These are phyloP conservation scores for Apiospora hydei DNA, from an alignment of 2,329 filamentous ascomycete species.

Conservation along the genomic window DNA sequence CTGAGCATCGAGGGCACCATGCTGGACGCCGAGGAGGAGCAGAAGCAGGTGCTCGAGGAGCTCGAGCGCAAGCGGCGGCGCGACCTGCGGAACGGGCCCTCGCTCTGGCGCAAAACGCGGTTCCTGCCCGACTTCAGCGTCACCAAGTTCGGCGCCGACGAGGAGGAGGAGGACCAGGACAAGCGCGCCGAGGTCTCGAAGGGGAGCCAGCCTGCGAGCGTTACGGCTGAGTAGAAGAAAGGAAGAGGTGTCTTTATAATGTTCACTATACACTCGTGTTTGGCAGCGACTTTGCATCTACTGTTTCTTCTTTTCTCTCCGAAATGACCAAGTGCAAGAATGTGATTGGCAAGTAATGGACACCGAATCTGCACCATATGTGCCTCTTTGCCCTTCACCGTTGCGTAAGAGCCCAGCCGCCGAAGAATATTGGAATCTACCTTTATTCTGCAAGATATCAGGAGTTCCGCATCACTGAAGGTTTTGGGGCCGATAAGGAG, in stretches of 20 bases:
- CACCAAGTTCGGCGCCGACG: slow-evolving; percentile 60
- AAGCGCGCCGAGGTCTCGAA: slow-evolving; percentile 44
- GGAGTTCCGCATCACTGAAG: too few relatives aligned
- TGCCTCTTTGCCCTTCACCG: too few relatives aligned
- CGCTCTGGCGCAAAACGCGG: slow-evolving; percentile 35
- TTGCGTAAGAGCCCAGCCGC: too few relatives aligned
- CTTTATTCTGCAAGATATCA: too few relatives aligned
- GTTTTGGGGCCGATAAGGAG: too few relatives aligned
- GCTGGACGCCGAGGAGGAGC: slow-evolving; percentile 73
- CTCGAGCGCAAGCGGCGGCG: slow-evolving; percentile 47
- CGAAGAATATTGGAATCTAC: too few relatives aligned
- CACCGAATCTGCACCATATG: too few relatives aligned
- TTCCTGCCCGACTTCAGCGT: slow-evolving; percentile 61
- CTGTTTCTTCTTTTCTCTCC: neutral
- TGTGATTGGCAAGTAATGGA: too few relatives aligned
- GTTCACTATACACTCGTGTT: slow-evolving; percentile 1
- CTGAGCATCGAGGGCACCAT: slow-evolving; percentile 90
- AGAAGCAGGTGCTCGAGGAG: slow-evolving; percentile 62
- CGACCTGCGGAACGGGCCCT: slow-evolving; percentile 44
- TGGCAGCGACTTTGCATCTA: neutral
- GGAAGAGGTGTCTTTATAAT: neutral
- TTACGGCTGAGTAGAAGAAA: slow-evolving; percentile 30
- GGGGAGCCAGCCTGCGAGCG: slow-evolving; percentile 40
- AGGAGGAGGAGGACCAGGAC: slow-evolving; percentile 51
- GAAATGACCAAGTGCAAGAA: neutral